Conservation (phyloP, 148 eudicot species). For the Rhododendron ovatum region DNA sequence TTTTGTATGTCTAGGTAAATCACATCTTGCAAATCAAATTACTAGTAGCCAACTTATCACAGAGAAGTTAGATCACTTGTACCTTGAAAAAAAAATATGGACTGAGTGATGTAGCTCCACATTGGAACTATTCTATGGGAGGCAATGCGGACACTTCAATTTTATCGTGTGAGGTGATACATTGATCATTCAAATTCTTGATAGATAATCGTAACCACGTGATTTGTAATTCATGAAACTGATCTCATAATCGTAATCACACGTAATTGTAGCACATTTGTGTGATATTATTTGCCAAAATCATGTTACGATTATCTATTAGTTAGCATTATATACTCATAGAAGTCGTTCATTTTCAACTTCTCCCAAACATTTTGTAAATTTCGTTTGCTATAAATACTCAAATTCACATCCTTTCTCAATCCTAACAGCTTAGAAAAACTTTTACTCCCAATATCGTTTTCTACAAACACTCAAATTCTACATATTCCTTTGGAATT, state of each 20-base stretch:
- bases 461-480: background rate
- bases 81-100: too few species aligned
- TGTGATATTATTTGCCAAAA: background rate
- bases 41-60: too few species aligned
- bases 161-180: too few species aligned
- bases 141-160: too few species aligned
- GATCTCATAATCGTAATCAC: background rate
- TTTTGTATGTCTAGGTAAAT: too few species aligned
- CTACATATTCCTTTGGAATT: background rate
- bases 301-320: background rate
- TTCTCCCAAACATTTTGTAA: background rate
- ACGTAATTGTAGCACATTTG: background rate
- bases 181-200: too few species aligned
- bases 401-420: background rate
- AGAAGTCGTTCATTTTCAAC: background rate
- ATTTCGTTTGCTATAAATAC: background rate
- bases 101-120: too few species aligned
- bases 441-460: background rate
- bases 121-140: too few species aligned
- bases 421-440: background rate
- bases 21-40: too few species aligned
- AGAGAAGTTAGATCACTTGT: too few species aligned
- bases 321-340: background rate
- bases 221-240: too few species aligned
- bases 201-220: too few species aligned